Evolutionary conservation across 2,329 filamentous ascomycete genomes (phyloP).

Genomic region (Daldinia eschscholtzii): DNA sequence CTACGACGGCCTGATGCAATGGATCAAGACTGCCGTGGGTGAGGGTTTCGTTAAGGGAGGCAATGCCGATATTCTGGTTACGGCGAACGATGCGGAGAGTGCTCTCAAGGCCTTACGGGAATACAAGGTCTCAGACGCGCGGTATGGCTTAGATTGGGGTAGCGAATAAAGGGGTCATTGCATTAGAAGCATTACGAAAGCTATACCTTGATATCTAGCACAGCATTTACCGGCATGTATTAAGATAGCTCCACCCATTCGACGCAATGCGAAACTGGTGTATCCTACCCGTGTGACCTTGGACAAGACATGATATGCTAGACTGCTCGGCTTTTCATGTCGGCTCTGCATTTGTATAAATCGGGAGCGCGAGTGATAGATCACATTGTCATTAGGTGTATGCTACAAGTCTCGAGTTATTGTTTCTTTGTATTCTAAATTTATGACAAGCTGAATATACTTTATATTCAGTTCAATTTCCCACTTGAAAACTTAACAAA

Average conservation of each 20-base stretch:
- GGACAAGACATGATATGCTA: conserved; percentile 1
- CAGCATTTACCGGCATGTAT: conserved; percentile 14
- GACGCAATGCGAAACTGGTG: conserved; percentile 21
- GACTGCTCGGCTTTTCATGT: conserved; percentile 5
- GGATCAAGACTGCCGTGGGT: conserved; percentile 81
- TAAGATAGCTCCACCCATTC: conserved; percentile 8
- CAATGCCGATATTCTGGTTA: conserved; percentile 82
- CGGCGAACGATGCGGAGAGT: conserved; percentile 78
- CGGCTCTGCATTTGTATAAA: not conserved
- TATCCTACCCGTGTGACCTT: conserved; percentile 5
- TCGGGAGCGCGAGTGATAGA: not conserved
- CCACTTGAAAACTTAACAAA: not conserved
- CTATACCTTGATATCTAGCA: conserved; percentile 23
- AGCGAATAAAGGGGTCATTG: conserved; percentile 44
- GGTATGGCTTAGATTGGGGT: conserved; percentile 86
- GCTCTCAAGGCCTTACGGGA: conserved; percentile 77
- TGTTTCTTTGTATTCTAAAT: not conserved
- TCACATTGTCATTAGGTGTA: not conserved
- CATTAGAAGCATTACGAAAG: conserved; percentile 18
- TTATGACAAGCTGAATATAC: not conserved
- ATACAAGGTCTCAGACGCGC: conserved; percentile 80
- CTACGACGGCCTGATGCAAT: conserved; percentile 87
- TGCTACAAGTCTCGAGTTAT: not conserved
- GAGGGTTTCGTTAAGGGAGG: conserved; percentile 80
- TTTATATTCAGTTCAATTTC: not conserved